Conservation (phyloP, 768 basidiomycete species). For the Leccinellum albellum region DNA sequence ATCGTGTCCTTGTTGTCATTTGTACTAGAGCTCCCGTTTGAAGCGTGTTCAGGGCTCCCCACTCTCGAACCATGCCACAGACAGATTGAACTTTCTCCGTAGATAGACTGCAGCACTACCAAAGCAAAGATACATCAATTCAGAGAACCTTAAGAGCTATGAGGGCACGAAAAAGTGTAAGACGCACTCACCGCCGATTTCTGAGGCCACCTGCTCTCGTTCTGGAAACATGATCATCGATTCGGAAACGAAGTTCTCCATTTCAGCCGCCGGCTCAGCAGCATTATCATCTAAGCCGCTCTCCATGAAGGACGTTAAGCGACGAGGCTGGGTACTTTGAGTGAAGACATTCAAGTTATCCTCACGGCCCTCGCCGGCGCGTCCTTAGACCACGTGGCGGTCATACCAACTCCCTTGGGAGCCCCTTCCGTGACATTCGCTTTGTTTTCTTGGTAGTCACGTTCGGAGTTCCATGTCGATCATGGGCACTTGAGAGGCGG, state of each 20-base stretch:
- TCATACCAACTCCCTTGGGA: too few species aligned
- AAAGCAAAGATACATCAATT: slow-evolving; percentile 1
- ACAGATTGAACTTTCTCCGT: slow-evolving; percentile 64
- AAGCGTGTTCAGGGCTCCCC: slow-evolving; percentile 9
- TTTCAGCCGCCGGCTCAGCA: slow-evolving; percentile 16
- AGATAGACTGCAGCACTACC: slow-evolving; percentile 74
- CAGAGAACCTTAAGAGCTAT: neutral
- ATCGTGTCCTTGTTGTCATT: slow-evolving; percentile 36
- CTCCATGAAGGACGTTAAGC: slow-evolving; percentile 12
- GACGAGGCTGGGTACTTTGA: neutral
- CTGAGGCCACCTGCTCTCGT: slow-evolving; percentile 43
- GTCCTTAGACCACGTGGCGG: neutral
- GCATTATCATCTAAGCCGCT: slow-evolving; percentile 5
- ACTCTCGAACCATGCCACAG: slow-evolving; percentile 46
- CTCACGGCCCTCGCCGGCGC: slow-evolving; percentile 4
- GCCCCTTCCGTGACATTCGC: too few species aligned
- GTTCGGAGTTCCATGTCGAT: too few species aligned
- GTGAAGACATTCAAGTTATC: too few species aligned
- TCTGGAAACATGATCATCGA: slow-evolving; percentile 32
- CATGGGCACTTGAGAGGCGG: too few species aligned
- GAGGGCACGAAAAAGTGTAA: neutral
- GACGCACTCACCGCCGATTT: slow-evolving; percentile 40
- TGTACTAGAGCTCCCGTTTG: slow-evolving; percentile 1
- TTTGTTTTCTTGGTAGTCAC: too few species aligned
- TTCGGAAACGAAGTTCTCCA: slow-evolving; percentile 26